Base-by-base conservation (phyloP, 768 basidiomycete genomes). In the Leccinum disarticulatum region DNA sequence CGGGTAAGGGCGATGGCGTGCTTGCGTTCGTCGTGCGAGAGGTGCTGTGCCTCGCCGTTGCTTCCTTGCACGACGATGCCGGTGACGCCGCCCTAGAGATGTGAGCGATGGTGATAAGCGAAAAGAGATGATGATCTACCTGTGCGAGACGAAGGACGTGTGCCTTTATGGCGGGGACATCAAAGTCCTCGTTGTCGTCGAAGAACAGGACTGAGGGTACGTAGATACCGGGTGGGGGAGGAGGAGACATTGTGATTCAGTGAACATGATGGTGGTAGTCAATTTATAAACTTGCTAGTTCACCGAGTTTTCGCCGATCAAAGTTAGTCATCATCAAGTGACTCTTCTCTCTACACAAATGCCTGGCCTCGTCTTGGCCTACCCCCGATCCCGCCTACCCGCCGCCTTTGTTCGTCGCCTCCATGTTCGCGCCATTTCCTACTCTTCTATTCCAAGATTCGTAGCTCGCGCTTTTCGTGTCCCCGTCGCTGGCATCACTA, bases 381-480 rank as follows among this genome's bases (percentile, higher is more conserved):
- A 38, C 15, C 36, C 6, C 51, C 61, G 64, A 51, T 41, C 70
- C 70, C 79, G 8, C 74, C 68, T 76, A 14, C 8, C 36, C 17
- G 0, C 73, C 30, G 70, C 78, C 36, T 68, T 75, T 35, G 70
- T 89, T 33, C 83, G 90, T n/a, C 82, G 84, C 66, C 76, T 90
- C 57, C 88, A 91, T 67, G 80, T 82, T 46, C 86, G 92, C 38
- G 84, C 88, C 10, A 79, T 93, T 30, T 95, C 93, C 7, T 96
- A 96, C 72, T 81, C 87, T 4, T 89, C 93, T 10, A 89, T 97
- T 61, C 95, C 95, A n/a, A 80, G 87, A 63, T 91, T 96, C 64
- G 84, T 96, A 49, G 86, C 88, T 0, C 82, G 93, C 49, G 94
- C 94, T 0, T 94, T 97, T 68, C 81, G 90, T 54, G 86, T 97